Evolutionary conservation across 805 yeast species (phyloP), one percentile per base, ranked within the genome.

Genomic region (Maudiozyma serrabonitensis): DNA sequence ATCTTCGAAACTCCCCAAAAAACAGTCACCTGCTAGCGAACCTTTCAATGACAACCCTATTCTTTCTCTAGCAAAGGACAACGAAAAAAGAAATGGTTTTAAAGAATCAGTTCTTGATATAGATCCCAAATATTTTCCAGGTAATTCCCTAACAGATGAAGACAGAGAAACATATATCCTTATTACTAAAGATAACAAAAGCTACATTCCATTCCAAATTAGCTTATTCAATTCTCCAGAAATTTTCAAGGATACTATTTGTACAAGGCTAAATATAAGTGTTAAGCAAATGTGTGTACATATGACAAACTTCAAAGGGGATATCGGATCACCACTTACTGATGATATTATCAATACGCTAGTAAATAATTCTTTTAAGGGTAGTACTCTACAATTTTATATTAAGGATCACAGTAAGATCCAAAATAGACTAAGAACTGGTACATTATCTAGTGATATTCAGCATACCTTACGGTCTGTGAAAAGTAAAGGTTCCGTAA

Each of bases 301-400:
- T 54, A 63, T 87, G 52, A 84, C 95, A 0, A 95, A 87, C 47
- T 79, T 81, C 61, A 79, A 80, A 19, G 70, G 80, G 45, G 72
- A 73, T 15, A 73, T 75, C 28, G 91, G 89, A 28, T 75, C 69
- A 5, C 71, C 80, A 0, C 56, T 84, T 18, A 75, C 81, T 21
- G 82, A 80, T 43, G 70, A 71, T 2, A 56, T 74, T 1, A 50
- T 82, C 2, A 68, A 69, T 2, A 53, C 55, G 1, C 56, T 78
- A 1, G 56, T 76, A 11, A 59, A 63, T 1, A 57, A 67, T 25
- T 54, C 58, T 13, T 75, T 74, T 49, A 52, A 59, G 8, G 61
- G 64, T 34, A 53, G 64, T 15, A 61, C 70, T 3, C 56, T 54
- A 25, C 62, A 61, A 45, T 53, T 66, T 28, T 65, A 43, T 43